Conservation (phyloP, 148 eudicot species). For the Vaccinium corymbosum region DNA sequence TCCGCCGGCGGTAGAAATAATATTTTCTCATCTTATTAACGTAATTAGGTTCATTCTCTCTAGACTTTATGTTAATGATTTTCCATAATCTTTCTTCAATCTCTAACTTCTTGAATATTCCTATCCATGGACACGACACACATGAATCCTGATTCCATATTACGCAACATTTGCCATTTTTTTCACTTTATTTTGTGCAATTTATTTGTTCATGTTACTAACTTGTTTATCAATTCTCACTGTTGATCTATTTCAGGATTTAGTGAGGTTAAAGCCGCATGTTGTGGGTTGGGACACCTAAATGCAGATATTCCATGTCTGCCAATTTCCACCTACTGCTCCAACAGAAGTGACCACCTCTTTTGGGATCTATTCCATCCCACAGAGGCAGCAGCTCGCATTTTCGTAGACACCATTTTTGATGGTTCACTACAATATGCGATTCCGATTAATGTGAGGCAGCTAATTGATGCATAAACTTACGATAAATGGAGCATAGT, state of each 20-base stretch:
- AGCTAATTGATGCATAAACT: slow-evolving; percentile 32
- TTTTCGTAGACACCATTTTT: slow-evolving; percentile 37
- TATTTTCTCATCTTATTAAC: too few species aligned
- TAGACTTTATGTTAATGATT: too few species aligned
- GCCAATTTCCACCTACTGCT: slow-evolving; percentile 53
- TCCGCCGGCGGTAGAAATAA: too few species aligned
- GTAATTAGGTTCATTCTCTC: too few species aligned
- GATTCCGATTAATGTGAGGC: slow-evolving; percentile 46
- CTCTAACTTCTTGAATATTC: too few species aligned
- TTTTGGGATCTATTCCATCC: slow-evolving; percentile 89
- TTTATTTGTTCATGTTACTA: too few species aligned
- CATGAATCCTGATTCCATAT: too few species aligned
- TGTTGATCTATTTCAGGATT: slow-evolving; percentile 40
- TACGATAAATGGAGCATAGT: background rate
- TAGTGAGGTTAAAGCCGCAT: slow-evolving; percentile 61
- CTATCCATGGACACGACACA: too few species aligned
- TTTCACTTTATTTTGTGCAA: too few species aligned
- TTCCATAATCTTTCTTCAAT: too few species aligned
- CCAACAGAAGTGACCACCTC: slow-evolving; percentile 53
- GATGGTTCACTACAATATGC: slow-evolving; percentile 38
- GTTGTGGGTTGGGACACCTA: slow-evolving; percentile 70
- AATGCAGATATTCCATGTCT: slow-evolving; percentile 39
- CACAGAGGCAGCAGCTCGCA: slow-evolving; percentile 52
- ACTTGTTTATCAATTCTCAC: too few species aligned
- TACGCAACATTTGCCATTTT: too few species aligned